Percentiles rank a stretch among this genome's conserved stretches.
phyloP scores from a whole-genome alignment of 352 stramenopile genomes.

The Thalassiosira hispida region DNA sequence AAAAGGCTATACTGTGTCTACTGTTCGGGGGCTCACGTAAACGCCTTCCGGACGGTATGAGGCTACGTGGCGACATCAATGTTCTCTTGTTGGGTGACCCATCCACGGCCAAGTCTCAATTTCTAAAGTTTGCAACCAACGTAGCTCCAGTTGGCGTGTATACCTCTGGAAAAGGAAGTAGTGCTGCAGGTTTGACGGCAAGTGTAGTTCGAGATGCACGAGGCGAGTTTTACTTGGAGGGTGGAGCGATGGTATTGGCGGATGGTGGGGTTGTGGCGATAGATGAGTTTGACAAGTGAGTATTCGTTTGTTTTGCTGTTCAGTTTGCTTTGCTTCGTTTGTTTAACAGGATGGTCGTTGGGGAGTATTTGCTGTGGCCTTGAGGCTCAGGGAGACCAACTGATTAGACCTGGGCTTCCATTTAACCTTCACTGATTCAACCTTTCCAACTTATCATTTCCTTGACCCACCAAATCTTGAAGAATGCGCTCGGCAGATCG shows the following conservation, averaged over 20 bases:
- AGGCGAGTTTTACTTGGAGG: constrained; percentile 98
- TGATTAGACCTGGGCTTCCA: not conserved
- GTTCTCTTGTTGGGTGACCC: constrained; percentile 97
- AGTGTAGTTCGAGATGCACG: constrained; percentile 94
- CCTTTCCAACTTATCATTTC: not conserved
- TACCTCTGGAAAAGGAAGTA: constrained; percentile 98
- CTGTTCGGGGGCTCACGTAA: constrained; percentile 94
- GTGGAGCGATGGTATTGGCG: constrained; percentile 96
- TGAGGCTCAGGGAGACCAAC: no score
- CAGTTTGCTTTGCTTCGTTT: not conserved
- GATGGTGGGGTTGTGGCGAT: constrained; percentile 99
- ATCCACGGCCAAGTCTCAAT: constrained; percentile 97
- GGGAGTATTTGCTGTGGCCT: not conserved
- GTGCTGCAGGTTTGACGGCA: constrained; percentile 95
- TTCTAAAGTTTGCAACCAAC: constrained; percentile 94
- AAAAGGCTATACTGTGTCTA: constrained; percentile 95
- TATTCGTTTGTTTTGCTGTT: constrained; percentile 4
- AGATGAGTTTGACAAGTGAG: constrained; percentile 86
- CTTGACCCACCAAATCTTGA: constrained; percentile 55
- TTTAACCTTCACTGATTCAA: not conserved
- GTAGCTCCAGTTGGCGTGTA: constrained; percentile 97
- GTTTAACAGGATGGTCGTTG: not conserved
- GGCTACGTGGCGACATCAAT: constrained; percentile 98
- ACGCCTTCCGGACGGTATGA: constrained; percentile 94
- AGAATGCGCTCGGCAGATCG: constrained; percentile 87